phyloP scores from a whole-genome alignment of 2,329 filamentous ascomycete genomes.

The Penicillium sp. region DNA sequence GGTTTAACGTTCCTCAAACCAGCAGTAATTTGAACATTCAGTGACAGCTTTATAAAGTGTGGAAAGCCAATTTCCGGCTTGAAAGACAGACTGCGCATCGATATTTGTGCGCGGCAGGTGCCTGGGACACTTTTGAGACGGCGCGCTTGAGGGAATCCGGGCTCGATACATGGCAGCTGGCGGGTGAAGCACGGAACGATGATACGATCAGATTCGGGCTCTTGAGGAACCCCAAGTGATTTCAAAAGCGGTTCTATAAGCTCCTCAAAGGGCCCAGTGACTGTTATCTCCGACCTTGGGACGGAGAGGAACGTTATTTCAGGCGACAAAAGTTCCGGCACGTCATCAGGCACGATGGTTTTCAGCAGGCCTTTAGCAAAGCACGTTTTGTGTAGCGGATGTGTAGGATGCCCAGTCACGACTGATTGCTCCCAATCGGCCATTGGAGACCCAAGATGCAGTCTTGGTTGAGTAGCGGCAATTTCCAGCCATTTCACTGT shows the following conservation, averaged over 20 bases:
- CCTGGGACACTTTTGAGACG: no score
- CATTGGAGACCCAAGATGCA: neutral
- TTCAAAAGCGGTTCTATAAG: slow-evolving; percentile 18
- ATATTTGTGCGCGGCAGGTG: no score
- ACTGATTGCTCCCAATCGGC: slow-evolving; percentile 8
- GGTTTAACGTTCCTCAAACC: no score
- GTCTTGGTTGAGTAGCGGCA: neutral
- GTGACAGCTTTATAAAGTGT: no score
- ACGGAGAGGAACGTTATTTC: slow-evolving; percentile 24
- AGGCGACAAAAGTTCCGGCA: slow-evolving; percentile 19
- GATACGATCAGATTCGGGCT: neutral
- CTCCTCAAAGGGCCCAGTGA: slow-evolving; percentile 24
- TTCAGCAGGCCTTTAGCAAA: slow-evolving; percentile 2
- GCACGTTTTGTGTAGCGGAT: slow-evolving; percentile 5
- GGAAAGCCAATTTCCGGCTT: no score
- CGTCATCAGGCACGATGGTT: slow-evolving; percentile 4
- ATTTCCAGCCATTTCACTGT: slow-evolving; percentile 8
- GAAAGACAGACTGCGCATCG: no score
- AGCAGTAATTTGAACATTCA: no score
- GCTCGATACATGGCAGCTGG: no score
- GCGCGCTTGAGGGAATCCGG: no score
- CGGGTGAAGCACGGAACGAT: no score
- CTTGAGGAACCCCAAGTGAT: slow-evolving; percentile 16
- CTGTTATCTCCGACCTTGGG: slow-evolving; percentile 12
- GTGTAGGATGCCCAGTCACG: slow-evolving; percentile 9